Evolutionary conservation across 768 basidiomycete genomes (phyloP).

Genomic region (Boletus pseudopeckii): DNA sequence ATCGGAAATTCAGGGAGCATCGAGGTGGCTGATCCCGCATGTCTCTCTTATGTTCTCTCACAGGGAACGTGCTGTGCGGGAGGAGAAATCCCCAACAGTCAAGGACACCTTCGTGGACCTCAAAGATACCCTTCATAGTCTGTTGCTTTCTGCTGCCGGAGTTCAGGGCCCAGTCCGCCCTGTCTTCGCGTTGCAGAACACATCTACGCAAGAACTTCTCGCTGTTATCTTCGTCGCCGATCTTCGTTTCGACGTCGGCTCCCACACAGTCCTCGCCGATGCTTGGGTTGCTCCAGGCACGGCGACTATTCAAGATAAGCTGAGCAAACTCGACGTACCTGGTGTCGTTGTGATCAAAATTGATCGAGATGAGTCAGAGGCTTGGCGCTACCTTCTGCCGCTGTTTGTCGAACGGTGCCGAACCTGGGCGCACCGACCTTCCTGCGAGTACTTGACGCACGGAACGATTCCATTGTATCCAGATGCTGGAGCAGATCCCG

Average conservation of each 20-base stretch:
- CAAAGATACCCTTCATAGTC: conserved; percentile 32
- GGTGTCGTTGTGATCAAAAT: conserved; percentile 14
- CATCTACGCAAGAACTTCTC: conserved; percentile 19
- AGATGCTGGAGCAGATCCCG: conserved; percentile 31
- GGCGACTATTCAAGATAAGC: not conserved
- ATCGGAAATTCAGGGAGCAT: conserved; percentile 2
- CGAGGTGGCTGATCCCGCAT: conserved; percentile 34
- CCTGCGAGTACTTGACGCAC: conserved; percentile 46
- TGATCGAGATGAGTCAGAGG: conserved; percentile 20
- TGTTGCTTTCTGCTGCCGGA: conserved; percentile 29
- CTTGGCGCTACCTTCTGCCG: conserved; percentile 54
- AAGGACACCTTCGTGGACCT: conserved; percentile 29
- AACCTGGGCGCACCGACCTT: conserved; percentile 44
- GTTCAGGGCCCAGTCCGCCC: conserved; percentile 14
- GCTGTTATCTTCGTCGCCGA: conserved; percentile 46
- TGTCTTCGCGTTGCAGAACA: conserved; percentile 19
- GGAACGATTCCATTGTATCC: conserved; percentile 36
- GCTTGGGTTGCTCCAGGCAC: conserved; percentile 43
- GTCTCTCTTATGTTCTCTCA: conserved; percentile 31
- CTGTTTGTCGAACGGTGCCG: conserved; percentile 51
- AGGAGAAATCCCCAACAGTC: not conserved
- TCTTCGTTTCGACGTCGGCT: conserved; percentile 45
- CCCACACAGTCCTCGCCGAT: conserved; percentile 51
- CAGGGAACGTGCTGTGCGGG: conserved; percentile 24
- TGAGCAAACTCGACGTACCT: conserved; percentile 7